Evolutionary conservation across 2,329 filamentous ascomycete genomes (phyloP), one percentile per base, ranked within the genome.

Genomic region (Aspergillus sp.): DNA sequence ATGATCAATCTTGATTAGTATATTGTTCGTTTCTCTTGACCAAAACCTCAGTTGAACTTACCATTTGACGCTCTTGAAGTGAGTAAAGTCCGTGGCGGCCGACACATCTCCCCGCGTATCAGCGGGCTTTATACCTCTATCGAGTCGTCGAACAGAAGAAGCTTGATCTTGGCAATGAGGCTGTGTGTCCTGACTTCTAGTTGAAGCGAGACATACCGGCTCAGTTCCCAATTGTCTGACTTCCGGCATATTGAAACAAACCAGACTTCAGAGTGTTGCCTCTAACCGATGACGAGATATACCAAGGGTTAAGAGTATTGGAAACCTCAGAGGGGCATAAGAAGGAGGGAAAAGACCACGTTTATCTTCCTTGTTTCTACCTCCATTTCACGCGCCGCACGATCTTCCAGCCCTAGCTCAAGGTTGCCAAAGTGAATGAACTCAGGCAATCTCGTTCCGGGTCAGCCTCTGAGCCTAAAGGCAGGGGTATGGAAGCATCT

Each of bases 51-150:
- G 6, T 7, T 7, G 23, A 49, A 54, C 72, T 62, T 68, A 80
- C 80, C 80, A 83, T 68, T 81, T 75, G 17, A 78, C 80, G 41
- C 73, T 72, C 64, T 80, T 83, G 70, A 81, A 83, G 66, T 78
- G 78, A 59, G 78, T 78, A 4, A 67, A n/a, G 25, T 45, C 56
- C n/a, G 19, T 15, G 17, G 28, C 23, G 6, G 49, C 15, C 23
- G 9, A 47, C 15, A 22, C 22, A 23, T 43, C 19, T 30, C 5
- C 25, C 22, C 34, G n/a, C 22, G 1, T 11, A 41, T 15, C 15
- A 23, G 34, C 13, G 6, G 1, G 7, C 34, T 34, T 19, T 28
- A 7, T 13, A n/a, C n/a, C 22, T 34, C 5, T 15, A 15, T 47
- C 28, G n/a, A 17, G 5, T 17, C 41, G n/a, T 25, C 46, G 30